Percentiles rank a stretch among this genome's conserved stretches.
Conservation (phyloP, 176 grass and related monocot genomes). For the Bromus sterilis region DNA sequence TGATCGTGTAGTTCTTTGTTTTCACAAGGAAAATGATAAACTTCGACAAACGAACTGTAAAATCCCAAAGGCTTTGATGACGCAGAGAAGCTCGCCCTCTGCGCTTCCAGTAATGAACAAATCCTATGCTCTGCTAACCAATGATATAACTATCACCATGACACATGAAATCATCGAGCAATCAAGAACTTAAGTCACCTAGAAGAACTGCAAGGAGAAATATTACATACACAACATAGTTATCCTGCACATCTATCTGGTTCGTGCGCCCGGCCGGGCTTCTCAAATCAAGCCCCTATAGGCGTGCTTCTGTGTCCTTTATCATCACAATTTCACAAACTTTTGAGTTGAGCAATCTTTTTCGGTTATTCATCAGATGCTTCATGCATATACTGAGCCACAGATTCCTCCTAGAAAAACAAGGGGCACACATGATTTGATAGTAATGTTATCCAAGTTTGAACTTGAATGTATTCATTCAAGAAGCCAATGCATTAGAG, state of each 20-base stretch:
- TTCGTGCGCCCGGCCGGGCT: background rate
- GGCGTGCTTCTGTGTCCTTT: background rate
- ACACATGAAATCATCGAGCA: background rate
- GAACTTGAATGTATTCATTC: background rate
- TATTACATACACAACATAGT: slow-evolving; percentile 9
- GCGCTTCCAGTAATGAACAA: too few species aligned
- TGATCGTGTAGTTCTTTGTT: too few species aligned
- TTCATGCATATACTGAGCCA: slow-evolving; percentile 26
- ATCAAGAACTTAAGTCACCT: slow-evolving; percentile 1
- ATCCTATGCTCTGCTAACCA: too few species aligned
- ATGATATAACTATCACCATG: too few species aligned
- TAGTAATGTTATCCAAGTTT: background rate
- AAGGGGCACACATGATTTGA: background rate
- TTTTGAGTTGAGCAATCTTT: slow-evolving; percentile 28
- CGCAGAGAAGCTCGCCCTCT: too few species aligned
- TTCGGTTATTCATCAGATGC: slow-evolving; percentile 1
- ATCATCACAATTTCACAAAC: background rate
- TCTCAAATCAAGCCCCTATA: background rate
- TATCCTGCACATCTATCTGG: background rate
- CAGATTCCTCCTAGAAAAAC: slow-evolving; percentile 37
- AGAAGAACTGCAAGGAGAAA: background rate
- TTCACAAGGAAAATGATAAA: too few species aligned
- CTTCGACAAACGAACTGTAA: too few species aligned
- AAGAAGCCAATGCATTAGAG: background rate
- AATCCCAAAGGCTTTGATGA: too few species aligned